Evolutionary conservation across 2,329 filamentous ascomycete genomes (phyloP), one percentile per base, ranked within the genome.

Genomic region (Claviceps digitariae): DNA sequence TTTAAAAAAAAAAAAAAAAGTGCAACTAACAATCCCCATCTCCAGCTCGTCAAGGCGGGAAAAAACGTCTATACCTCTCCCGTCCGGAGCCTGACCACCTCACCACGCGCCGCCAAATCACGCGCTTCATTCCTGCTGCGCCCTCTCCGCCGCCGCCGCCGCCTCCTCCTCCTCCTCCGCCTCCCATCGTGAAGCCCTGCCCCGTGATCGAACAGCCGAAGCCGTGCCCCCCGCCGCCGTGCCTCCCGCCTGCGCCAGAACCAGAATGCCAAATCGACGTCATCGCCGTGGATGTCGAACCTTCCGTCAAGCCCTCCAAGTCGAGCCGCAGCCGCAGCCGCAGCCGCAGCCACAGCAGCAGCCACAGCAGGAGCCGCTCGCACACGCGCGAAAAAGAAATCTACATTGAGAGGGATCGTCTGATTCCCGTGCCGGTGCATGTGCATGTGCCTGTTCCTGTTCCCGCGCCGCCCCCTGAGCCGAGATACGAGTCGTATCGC

Each of bases 321-420:
- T 59, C 54, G 25, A 46, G 25, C 17, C 44, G 44, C n/a, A 56
- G 52, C 17, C 44, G 44, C n/a, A 56, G 52, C 36, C 53, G 52
- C 40, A 64, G 62, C 47, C 62, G 63, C 52, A 64, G 63, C 55
- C 61, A 63, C 13, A 62, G 61, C 50, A 64, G 63, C 56, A 61
- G 61, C 55, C 60, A 60, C 52, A 61, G 57, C 50, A 52, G 50
- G 50, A 38, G 50, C 43, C 57, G 52, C 43, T 61, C 57, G 13
- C 57, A 57, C 34, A 58, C 60, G 34, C 61, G 66, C 15, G 70
- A 76, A 47, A 66, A 66, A 36, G 75, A 79, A 61, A 68, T 77
- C 50, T 69, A 74, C 60, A 71, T 79, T 56, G 75, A 79, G 65
- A 70, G 76, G 27, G 77, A 80, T 61, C 68, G 69, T 51, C 58